Conservation (phyloP, 129 eudicot genomes). For the Flaveria sonorensis region DNA sequence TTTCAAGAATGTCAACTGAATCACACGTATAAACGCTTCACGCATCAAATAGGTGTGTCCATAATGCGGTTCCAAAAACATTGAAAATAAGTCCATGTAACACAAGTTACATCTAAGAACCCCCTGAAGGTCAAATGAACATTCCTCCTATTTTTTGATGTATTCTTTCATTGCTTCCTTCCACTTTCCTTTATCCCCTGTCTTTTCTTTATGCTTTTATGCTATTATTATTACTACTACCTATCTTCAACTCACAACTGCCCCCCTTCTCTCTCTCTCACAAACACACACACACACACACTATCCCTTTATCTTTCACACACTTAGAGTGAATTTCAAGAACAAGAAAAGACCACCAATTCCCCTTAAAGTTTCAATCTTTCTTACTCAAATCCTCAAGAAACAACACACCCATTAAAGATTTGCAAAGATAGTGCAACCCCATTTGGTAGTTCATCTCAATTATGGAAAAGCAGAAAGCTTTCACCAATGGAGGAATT, state of each 20-base stretch:
- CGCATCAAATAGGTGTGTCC: no score
- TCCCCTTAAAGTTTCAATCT: slow-evolving; percentile 28
- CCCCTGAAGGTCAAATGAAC: slow-evolving; percentile 40
- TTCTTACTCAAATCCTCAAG: slow-evolving; percentile 28
- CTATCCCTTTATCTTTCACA: slow-evolving; percentile 42
- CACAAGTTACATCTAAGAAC: slow-evolving; percentile 20
- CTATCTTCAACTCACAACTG: slow-evolving; percentile 15
- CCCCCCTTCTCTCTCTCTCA: slow-evolving; percentile 12
- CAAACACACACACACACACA: slow-evolving; percentile 16
- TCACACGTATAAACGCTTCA: no score
- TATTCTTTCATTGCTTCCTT: slow-evolving; percentile 40
- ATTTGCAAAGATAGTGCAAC: slow-evolving; percentile 22
- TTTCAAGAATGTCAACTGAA: no score
- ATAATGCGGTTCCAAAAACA: no score
- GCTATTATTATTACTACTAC: slow-evolving; percentile 7
- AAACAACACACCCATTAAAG: slow-evolving; percentile 30
- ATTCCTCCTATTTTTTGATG: slow-evolving; percentile 28
- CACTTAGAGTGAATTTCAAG: slow-evolving; percentile 57
- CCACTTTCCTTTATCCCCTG: slow-evolving; percentile 35
- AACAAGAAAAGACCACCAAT: slow-evolving; percentile 31
- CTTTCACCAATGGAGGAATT: slow-evolving; percentile 41
- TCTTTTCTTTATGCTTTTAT: slow-evolving; percentile 33
- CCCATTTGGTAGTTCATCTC: slow-evolving; percentile 29
- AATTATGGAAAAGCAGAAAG: slow-evolving; percentile 53
- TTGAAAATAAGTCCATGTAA: background rate